Conservation (phyloP, 225 moss, liverwort and hornwort genomes). For the Bryum argenteum region DNA sequence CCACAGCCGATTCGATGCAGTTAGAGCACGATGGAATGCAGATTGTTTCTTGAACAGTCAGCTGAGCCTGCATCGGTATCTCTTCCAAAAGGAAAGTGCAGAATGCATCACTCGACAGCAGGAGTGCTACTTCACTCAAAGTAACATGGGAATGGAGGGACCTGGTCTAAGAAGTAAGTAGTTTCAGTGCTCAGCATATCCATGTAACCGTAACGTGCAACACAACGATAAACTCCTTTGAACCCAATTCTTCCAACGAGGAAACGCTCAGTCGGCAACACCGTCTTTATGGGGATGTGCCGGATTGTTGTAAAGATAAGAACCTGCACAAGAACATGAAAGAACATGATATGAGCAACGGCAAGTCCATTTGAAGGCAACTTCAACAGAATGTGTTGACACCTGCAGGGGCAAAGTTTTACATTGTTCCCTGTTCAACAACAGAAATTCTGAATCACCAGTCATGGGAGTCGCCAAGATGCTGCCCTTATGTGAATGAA, state of each 20-base stretch:
- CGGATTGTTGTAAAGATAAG: constrained; percentile 85
- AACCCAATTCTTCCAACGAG: constrained; percentile 81
- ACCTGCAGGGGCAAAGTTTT: neutral
- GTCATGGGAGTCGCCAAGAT: too few relatives aligned
- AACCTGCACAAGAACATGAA: constrained; percentile 38
- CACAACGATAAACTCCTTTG: constrained; percentile 82
- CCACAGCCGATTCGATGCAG: neutral
- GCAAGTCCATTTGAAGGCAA: neutral
- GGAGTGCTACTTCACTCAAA: neutral
- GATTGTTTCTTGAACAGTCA: neutral
- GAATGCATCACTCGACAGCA: neutral
- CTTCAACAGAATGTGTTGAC: neutral
- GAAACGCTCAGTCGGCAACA: constrained; percentile 68
- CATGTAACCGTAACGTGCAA: constrained; percentile 83
- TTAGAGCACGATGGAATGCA: neutral
- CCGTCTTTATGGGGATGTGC: constrained; percentile 77
- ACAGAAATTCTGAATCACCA: too few relatives aligned
- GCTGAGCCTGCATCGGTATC: neutral
- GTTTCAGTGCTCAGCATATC: constrained; percentile 69
- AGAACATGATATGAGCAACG: constrained; percentile 8
- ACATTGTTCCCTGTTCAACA: neutral
- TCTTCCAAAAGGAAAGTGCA: neutral
- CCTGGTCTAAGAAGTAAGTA: constrained; percentile 75
- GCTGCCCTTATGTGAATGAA: too few relatives aligned
- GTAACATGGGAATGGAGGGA: constrained; percentile 24